Evolutionary conservation across 305 asterid genomes (phyloP).

Genomic region (Caryopteris hybrid): DNA sequence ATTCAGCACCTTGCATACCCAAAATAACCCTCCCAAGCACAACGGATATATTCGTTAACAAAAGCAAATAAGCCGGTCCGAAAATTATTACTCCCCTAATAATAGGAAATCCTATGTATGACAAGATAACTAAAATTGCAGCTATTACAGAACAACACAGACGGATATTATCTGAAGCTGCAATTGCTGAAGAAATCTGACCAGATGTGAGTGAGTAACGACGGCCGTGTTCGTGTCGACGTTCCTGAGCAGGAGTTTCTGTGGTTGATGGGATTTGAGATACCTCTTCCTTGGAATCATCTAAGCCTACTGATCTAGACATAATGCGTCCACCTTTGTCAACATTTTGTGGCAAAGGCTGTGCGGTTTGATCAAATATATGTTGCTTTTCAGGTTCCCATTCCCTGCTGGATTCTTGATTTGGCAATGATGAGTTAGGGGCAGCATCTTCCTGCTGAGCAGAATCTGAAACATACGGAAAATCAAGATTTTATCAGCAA

Average conservation of each 20-base stretch:
- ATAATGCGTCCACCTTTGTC: slow-evolving; percentile 27
- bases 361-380: slow-evolving; percentile 14
- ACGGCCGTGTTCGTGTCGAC: slow-evolving; percentile 20
- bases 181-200: slow-evolving; percentile 48
- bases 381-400: slow-evolving; percentile 6
- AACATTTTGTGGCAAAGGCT: slow-evolving; percentile 27
- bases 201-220: slow-evolving; percentile 28
- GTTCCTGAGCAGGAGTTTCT: slow-evolving; percentile 19
- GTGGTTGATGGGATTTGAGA: slow-evolving; percentile 31
- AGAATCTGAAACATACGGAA: slow-evolving; percentile 19
- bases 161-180: slow-evolving; percentile 60
- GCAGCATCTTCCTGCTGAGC: slow-evolving; percentile 19
- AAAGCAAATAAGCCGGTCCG: slow-evolving; percentile 62
- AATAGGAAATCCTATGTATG: slow-evolving; percentile 48
- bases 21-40: slow-evolving; percentile 40
- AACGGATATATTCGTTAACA: slow-evolving; percentile 57
- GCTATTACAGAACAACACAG: slow-evolving; percentile 44
- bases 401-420: slow-evolving; percentile 18
- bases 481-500: slow-evolving; percentile 8
- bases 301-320: slow-evolving; percentile 29
- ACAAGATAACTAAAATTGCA: slow-evolving; percentile 53
- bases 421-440: slow-evolving; percentile 12
- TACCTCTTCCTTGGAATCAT: slow-evolving; percentile 25
- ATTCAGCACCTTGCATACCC: slow-evolving; percentile 24
- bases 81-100: slow-evolving; percentile 32